Evolutionary conservation across 2,329 filamentous ascomycete species (phyloP).

Genomic region (Aspergillus calidoustus): DNA sequence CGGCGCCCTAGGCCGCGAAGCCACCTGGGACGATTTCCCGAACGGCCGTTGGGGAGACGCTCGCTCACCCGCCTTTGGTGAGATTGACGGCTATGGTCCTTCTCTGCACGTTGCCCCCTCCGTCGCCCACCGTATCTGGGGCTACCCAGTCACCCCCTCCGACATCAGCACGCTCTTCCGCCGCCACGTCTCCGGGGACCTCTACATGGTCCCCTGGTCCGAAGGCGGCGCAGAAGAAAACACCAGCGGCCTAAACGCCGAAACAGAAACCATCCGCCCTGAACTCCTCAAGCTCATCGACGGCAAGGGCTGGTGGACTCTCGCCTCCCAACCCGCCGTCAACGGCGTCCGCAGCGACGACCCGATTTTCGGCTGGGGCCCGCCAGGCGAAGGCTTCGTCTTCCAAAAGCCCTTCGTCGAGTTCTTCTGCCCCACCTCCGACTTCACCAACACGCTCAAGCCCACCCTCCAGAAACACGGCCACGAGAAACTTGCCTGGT

Average conservation of each 20-base stretch:
- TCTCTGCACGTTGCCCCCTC: conserved; percentile 87
- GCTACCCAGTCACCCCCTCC: conserved; percentile 67
- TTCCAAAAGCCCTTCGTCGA: conserved; percentile 99
- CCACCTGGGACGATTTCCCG: conserved; percentile 98
- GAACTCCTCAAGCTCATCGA: conserved; percentile 76
- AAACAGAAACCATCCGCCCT: conserved; percentile 79
- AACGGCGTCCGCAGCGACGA: conserved; percentile 81
- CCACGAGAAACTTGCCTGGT: conserved; percentile 77
- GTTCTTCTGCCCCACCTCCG: conserved; percentile 78
- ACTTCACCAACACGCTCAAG: conserved; percentile 69
- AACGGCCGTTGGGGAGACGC: conserved; percentile 96
- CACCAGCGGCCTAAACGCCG: conserved; percentile 58
- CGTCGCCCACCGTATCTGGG: conserved; percentile 85
- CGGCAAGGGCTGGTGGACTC: conserved; percentile 88
- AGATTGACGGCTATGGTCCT: conserved; percentile 98
- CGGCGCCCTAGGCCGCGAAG: conserved; percentile 85
- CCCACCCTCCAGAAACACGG: conserved; percentile 64
- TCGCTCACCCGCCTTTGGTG: conserved; percentile 88
- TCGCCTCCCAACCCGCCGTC: conserved; percentile 92
- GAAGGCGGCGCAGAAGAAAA: conserved; percentile 70
- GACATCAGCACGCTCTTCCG: conserved; percentile 84
- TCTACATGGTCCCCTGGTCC: conserved; percentile 88
- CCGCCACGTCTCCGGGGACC: conserved; percentile 76
- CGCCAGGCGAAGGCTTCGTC: conserved; percentile 81
- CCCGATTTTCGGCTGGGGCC: conserved; percentile 89